phyloP scores from a whole-genome alignment of 495 filamentous ascomycete species.

The Daldinia caldariorum region DNA sequence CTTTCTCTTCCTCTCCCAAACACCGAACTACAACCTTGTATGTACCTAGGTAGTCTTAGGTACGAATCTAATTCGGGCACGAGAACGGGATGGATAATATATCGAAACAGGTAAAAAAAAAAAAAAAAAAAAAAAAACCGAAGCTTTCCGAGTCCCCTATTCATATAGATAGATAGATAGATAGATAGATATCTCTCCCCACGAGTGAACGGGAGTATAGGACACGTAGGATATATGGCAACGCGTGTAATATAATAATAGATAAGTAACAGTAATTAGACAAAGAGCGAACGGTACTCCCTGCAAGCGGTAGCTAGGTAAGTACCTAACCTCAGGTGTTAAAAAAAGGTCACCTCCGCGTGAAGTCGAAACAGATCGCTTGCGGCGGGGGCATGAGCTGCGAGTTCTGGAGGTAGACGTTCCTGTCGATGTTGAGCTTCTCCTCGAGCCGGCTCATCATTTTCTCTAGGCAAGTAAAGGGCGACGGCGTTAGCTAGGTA shows the following conservation, averaged over 20 bases:
- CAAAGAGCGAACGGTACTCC: not conserved
- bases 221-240: not conserved
- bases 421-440: constrained; percentile 39
- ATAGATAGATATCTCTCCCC: not conserved
- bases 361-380: constrained; percentile 24
- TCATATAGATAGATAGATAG: not conserved
- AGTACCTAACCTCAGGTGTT: too few relatives aligned
- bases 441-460: constrained; percentile 48
- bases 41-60: not conserved
- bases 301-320: too few relatives aligned
- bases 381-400: constrained; percentile 36
- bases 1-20: not conserved
- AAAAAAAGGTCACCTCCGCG: constrained; percentile 23
- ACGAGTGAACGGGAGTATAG: not conserved
- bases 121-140: too few relatives aligned
- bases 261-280: not conserved
- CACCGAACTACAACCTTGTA: not conserved
- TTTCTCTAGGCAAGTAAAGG: too few relatives aligned
- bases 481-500: too few relatives aligned
- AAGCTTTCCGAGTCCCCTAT: not conserved
- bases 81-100: not conserved
- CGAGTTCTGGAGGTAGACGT: constrained; percentile 41
- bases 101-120: not conserved
- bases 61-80: not conserved
- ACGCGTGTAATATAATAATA: too few relatives aligned